Evolutionary conservation across 1,284 basidiomycete genomes (phyloP), one percentile per base, ranked within the genome.

Genomic region (Rhizoctonia solani): DNA sequence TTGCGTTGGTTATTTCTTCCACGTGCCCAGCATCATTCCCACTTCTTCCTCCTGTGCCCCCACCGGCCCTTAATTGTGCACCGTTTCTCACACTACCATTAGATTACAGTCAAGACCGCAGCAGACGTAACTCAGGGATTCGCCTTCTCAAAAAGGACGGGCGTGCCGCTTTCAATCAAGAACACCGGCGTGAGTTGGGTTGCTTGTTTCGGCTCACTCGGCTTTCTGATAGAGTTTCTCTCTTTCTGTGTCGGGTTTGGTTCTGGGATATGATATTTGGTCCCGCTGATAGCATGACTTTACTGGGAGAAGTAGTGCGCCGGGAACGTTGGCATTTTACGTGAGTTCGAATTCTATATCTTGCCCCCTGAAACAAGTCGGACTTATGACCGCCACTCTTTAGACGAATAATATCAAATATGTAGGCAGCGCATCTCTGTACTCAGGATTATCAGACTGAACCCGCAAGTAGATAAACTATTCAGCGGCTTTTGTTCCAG

Each of bases 111-210:
- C 2, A 72, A 72, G 2, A 69, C 68, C 4, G 69, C 76, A 16
- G 66, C 75, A 37, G 82, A 84, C 69, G 78, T 83, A 2, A 71
- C 73, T 11, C 77, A 78, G 6, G 81, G 80, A 0, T 81, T 81
- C 49, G 71, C 68, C 4, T 83, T 83, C 69, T 75, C 79, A 2
- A 76, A 73, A 68, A 69, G 72, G 27, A 79, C 78, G 2, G 72
- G 74, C 16, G 73, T 82, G 11, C 81, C 80, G 11, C 69, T 84
- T 29, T 78, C 80, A 4, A 74, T 84, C 27, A 82, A 82, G 69
- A 84, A 84, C 72, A 81, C 81, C 11, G 82, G 82, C 11, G 61
- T 65, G 30, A 39, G 61, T n/a, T 53, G 19, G 37, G 23, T 34
- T 29, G 41, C n/a, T 42, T 16, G 46, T 25, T 14, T 63, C 44